A percentile compares a stretch with the other conserved stretches of the same genome.
phyloP scores from a whole-genome alignment of 2,329 filamentous ascomycete genomes.

The Fusarium nodosum region DNA sequence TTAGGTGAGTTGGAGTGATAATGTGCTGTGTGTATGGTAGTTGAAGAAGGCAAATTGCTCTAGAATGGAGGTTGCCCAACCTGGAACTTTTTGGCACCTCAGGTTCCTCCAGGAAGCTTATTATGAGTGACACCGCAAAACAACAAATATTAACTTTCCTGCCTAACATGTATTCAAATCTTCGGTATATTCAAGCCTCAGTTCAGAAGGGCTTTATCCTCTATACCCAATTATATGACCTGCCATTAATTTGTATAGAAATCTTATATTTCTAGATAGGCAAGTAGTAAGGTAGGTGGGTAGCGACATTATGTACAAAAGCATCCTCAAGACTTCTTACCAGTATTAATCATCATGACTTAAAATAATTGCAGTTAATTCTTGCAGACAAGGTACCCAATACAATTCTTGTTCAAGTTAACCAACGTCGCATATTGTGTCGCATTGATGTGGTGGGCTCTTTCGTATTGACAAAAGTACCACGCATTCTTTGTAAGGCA shows the following conservation, averaged over 20 bases:
- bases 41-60: conserved; percentile 17
- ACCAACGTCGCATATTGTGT: background rate
- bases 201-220: background rate
- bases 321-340: background rate
- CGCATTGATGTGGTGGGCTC: background rate
- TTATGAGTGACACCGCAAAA: background rate
- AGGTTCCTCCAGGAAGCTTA: background rate
- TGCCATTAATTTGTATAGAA: background rate
- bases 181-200: background rate
- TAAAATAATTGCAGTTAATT: background rate
- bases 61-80: conserved; percentile 6
- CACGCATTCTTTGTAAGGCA: conserved; percentile 36
- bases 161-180: background rate
- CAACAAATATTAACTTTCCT: background rate
- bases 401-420: background rate
- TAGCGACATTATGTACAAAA: too few relatives aligned
- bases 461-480: conserved; percentile 9
- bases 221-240: background rate
- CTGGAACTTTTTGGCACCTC: conserved; percentile 9
- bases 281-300: background rate
- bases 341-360: background rate
- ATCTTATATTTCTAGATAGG: background rate
- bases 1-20: background rate
- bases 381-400: background rate
- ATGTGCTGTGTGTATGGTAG: background rate